Conservation (phyloP, 768 basidiomycete genomes). For the Cubamyces sp. region DNA sequence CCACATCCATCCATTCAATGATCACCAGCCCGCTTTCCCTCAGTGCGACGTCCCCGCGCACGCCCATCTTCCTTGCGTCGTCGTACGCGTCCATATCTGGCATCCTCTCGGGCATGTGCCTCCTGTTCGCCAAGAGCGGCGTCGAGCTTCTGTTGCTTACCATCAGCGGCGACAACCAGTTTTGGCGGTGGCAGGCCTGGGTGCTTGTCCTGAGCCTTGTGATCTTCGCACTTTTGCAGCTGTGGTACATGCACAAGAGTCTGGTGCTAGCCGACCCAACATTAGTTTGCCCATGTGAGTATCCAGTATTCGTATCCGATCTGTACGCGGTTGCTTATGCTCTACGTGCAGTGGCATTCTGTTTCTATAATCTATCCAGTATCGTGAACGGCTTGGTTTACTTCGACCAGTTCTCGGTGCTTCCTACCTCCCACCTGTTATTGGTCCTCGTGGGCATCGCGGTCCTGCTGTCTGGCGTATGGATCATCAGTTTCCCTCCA, state of each 20-base stretch:
- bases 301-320: background rate
- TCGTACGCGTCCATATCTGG: constrained; percentile 90
- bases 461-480: constrained; percentile 83
- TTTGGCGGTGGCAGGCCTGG: constrained; percentile 86
- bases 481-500: constrained; percentile 83
- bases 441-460: constrained; percentile 79
- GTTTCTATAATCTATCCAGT: constrained; percentile 91
- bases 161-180: constrained; percentile 75
- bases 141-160: constrained; percentile 87
- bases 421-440: constrained; percentile 68
- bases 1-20: constrained; percentile 28
- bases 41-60: constrained; percentile 43
- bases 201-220: constrained; percentile 71
- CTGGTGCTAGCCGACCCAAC: constrained; percentile 84
- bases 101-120: constrained; percentile 88
- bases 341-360: constrained; percentile 75
- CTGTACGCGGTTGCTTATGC: constrained; percentile 3
- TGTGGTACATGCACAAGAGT: constrained; percentile 84
- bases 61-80: constrained; percentile 69
- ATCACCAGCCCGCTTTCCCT: constrained; percentile 21
- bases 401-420: constrained; percentile 80
- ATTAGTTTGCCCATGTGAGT: constrained; percentile 82
- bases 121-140: constrained; percentile 92
- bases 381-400: constrained; percentile 91
- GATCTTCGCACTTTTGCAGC: constrained; percentile 76